These are phyloP conservation scores for Aspergillus sp. DNA, from an alignment of 2,329 filamentous ascomycete species.

Conservation along the genomic window DNA sequence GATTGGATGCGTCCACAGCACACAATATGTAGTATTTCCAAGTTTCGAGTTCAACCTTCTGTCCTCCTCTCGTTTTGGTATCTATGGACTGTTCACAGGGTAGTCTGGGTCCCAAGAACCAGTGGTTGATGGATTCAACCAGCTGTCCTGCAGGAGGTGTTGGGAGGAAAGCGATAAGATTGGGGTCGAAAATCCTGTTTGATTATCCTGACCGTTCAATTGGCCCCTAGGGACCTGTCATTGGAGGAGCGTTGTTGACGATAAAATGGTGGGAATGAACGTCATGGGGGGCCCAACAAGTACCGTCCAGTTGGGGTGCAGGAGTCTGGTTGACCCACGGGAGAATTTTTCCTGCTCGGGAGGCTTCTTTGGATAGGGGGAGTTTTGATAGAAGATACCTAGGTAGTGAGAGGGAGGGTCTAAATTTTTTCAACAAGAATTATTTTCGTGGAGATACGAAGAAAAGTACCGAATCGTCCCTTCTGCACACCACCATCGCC, in stretches of 20 bases:
- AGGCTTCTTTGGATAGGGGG: neutral
- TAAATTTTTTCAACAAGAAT: too few relatives aligned
- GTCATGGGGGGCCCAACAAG: constrained; percentile 14
- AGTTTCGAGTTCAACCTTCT: too few relatives aligned
- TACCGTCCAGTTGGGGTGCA: constrained; percentile 7
- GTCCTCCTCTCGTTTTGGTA: too few relatives aligned
- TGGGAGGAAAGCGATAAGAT: too few relatives aligned
- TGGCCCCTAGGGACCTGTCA: neutral
- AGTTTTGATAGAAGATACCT: neutral
- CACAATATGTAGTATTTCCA: too few relatives aligned
- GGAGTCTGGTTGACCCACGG: neutral
- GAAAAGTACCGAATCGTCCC: neutral
- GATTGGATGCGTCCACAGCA: too few relatives aligned
- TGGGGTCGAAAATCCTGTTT: too few relatives aligned
- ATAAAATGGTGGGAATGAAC: constrained; percentile 16
- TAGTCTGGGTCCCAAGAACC: too few relatives aligned
- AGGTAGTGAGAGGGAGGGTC: neutral
- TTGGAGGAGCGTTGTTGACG: constrained; percentile 3
- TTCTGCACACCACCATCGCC: too few relatives aligned
- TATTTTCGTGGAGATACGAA: neutral
- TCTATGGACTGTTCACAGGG: too few relatives aligned
- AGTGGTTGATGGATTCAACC: too few relatives aligned
- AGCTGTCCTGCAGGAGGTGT: too few relatives aligned
- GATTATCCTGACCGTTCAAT: neutral
- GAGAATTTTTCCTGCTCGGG: neutral